Base-by-base conservation (phyloP, 176 grass and related monocot species). In the Triticum timopheevii region DNA sequence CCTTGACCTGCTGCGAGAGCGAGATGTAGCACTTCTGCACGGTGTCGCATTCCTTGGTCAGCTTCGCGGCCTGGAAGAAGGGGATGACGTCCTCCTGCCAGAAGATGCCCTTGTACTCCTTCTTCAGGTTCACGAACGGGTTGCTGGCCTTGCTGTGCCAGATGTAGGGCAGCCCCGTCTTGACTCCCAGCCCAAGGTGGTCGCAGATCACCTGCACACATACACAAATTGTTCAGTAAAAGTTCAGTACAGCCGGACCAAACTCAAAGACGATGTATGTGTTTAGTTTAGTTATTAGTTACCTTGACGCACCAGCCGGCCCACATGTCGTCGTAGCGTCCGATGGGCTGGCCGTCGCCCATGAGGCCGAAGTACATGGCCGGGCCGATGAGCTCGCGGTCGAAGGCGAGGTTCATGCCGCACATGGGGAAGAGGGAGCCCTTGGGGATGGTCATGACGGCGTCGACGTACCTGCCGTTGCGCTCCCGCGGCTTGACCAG, bases 281-380 rank as follows among this genome's bases (percentile, higher is more conserved):
- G 61, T 31, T 65, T 30, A 2, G 24, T 16, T 40, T 2, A 6
- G 24, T 16, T 70, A 3, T 15, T 71, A 1, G 2, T 27, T 88
- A 93, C 92, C 89, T 93, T 93, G 71, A 93, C 70, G 34, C 92
- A 93, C 88, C 92, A 91, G 8, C 92, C 88, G 7, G 92, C 92
- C 92, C 92, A 93, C 92, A 93, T 91, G 78, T 93, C 92, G 80
- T 93, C 92, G 82, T 90, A 93, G 34, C 92, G 92, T 65, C 92
- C 88, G 75, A 93, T 93, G 68, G 92, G 92, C 89, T 91, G 92
- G 1, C 91, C 88, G 75, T 93, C 88, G 81, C 91, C 91, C 91
- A 93, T 93, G 66, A 93, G 91, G 13, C 88, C 91, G 68, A 93
- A 93, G 88, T 93, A 93, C 92, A 93, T 93, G 28, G 92, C 88